These are phyloP conservation scores for Haplosporangium gracile DNA, from an alignment of 192 early-diverging fungal species.

Conservation along the genomic window DNA sequence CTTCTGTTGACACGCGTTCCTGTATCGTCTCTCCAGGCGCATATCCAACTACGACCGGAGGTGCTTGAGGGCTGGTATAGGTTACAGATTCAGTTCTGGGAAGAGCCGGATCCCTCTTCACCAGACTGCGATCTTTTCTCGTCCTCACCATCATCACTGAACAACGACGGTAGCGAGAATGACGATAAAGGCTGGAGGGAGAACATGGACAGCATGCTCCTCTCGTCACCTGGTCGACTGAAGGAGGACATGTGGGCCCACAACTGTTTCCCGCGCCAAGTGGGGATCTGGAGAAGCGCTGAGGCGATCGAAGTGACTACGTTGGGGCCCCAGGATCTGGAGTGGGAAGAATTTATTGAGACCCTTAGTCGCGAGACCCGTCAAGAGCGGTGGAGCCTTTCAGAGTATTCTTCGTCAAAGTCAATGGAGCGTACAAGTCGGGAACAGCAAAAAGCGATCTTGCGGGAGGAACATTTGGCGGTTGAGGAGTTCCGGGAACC, in stretches of 20 bases:
- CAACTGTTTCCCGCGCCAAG: constrained; percentile 14
- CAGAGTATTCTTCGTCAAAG: not conserved
- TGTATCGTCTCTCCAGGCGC: not conserved
- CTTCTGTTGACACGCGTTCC: constrained; percentile 28
- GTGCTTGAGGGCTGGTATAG: constrained; percentile 41
- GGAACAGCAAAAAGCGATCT: not conserved
- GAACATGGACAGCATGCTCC: not conserved
- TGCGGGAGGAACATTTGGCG: constrained; percentile 13
- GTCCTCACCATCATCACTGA: not conserved
- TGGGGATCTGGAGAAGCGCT: constrained; percentile 31
- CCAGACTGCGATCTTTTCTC: not conserved
- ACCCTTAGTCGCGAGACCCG: constrained; percentile 11
- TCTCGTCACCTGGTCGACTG: not conserved
- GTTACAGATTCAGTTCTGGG: constrained; percentile 39
- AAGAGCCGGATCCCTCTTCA: constrained; percentile 3
- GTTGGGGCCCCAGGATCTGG: not conserved
- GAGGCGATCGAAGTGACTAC: constrained; percentile 41
- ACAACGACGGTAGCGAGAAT: not conserved
- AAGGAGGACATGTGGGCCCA: not conserved
- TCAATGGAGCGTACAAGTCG: not conserved
- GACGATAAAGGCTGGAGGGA: not conserved
- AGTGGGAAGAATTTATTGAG: constrained; percentile 38
- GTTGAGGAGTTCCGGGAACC: constrained; percentile 19
- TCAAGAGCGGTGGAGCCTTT: constrained; percentile 10
- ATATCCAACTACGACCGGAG: constrained; percentile 15